Evolutionary conservation across 352 stramenopile genomes (phyloP).

Genomic region (Globisporangium paddicum): DNA sequence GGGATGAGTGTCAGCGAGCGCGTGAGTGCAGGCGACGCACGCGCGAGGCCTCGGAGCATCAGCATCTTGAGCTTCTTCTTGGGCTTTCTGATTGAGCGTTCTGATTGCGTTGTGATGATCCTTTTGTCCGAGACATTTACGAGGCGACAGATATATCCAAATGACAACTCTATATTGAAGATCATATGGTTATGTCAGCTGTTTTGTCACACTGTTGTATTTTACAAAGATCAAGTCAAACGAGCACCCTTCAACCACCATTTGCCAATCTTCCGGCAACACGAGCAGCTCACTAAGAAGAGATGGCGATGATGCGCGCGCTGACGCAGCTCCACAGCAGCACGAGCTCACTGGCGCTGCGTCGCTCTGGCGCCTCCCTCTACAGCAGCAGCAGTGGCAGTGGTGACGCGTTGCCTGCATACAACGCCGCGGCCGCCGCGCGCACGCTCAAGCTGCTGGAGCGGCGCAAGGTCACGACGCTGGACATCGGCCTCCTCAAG

Average conservation of each 20-base stretch:
- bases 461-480: conserved; percentile 79
- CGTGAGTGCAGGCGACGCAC: not conserved
- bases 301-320: not conserved
- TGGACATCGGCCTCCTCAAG: conserved; percentile 87
- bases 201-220: no score
- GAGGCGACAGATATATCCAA: no score
- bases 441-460: conserved; percentile 83
- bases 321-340: not conserved
- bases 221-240: no score
- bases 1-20: conserved; percentile 26
- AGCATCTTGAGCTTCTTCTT: no score
- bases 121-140: not conserved
- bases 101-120: not conserved
- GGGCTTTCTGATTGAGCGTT: not conserved
- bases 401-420: conserved; percentile 14
- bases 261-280: not conserved
- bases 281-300: not conserved
- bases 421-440: conserved; percentile 45
- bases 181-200: no score
- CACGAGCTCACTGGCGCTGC: not conserved
- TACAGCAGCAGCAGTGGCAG: conserved; percentile 14
- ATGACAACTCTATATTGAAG: no score
- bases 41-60: not conserved
- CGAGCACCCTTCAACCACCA: no score
- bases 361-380: not conserved